Evolutionary conservation across 2,329 filamentous ascomycete species (phyloP), one percentile per base, ranked within the genome.

Genomic region (Alternaria angustiovoidea): DNA sequence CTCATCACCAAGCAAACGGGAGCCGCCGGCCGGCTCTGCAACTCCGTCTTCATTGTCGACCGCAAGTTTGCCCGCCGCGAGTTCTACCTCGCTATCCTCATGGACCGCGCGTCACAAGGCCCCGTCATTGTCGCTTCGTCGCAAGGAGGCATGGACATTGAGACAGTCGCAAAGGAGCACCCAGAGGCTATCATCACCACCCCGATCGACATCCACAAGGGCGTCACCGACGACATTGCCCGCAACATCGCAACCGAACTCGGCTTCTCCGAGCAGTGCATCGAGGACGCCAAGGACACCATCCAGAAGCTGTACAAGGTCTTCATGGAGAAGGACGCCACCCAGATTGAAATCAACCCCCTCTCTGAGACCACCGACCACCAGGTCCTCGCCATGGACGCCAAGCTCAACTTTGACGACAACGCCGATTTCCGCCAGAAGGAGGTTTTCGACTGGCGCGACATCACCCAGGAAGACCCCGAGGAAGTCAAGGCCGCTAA

Each of bases 1-100:
- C 93, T 99, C 82, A 88, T 99, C 83, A 99, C 95, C 82, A 99
- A 99, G 89, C 95, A 99, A 87, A 99, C 95, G 61, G 95, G 95
- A 80, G 92, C 94, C 73, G 88, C 83, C 73, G 95, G 95, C 78
- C 93, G 95, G 81, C 88, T 96, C 80, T 99, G 95, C 88, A 98
- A 92, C 83, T 88, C 94, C 67, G 95, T 99, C 79, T 98, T 96
- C 86, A 98, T 99, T 80, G 96, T 94, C 84, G 95, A 99, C 88
- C 94, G 95, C 87, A 99, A 99, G 87, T 99, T 97, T 78, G 95
- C 95, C 74, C 93, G 95, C 72, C 91, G 95, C 79, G 95, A 99
- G 84, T 99, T 99, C 86, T 99, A 99, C 86, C 90, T 99, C 61
- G 95, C 95, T 76, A 91, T 99, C 76, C 90, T 99, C 75, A 98